phyloP scores from a whole-genome alignment of 495 filamentous ascomycete genomes.

The Aspergillus sparsus region DNA sequence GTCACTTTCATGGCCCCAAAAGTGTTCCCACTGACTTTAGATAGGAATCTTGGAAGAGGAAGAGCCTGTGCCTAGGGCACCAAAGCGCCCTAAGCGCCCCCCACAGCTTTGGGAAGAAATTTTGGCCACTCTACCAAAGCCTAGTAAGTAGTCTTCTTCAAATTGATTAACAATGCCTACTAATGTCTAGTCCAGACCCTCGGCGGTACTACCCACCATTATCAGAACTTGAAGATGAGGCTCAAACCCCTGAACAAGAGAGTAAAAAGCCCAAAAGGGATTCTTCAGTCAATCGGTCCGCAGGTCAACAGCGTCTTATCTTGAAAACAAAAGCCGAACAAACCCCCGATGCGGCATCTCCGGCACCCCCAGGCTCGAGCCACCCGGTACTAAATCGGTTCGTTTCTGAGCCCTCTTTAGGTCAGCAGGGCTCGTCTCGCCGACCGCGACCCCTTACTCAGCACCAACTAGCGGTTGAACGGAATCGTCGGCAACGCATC shows the following conservation, averaged over 20 bases:
- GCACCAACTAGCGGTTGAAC: constrained; percentile 89
- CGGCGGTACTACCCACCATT: background rate
- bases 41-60: constrained; percentile 63
- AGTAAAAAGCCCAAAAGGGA: constrained; percentile 42
- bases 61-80: constrained; percentile 56
- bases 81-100: constrained; percentile 57
- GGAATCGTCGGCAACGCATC: constrained; percentile 82
- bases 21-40: constrained; percentile 14
- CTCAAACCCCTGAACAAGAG: constrained; percentile 35
- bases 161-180: background rate
- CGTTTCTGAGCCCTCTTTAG: constrained; percentile 40
- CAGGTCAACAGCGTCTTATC: constrained; percentile 47
- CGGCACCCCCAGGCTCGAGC: constrained; percentile 49
- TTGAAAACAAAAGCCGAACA: constrained; percentile 53
- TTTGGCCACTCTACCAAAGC: background rate
- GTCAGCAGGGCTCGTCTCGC: constrained; percentile 40
- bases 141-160: constrained; percentile 33
- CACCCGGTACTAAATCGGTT: constrained; percentile 54
- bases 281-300: constrained; percentile 34
- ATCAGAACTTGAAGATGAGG: constrained; percentile 42
- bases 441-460: constrained; percentile 84
- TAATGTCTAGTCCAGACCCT: constrained; percentile 21
- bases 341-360: constrained; percentile 48
- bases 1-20: background rate
- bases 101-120: background rate